Evolutionary conservation across 2,329 filamentous ascomycete genomes (phyloP), one percentile per base, ranked within the genome.

Genomic region (Lachnellula willkommii): DNA sequence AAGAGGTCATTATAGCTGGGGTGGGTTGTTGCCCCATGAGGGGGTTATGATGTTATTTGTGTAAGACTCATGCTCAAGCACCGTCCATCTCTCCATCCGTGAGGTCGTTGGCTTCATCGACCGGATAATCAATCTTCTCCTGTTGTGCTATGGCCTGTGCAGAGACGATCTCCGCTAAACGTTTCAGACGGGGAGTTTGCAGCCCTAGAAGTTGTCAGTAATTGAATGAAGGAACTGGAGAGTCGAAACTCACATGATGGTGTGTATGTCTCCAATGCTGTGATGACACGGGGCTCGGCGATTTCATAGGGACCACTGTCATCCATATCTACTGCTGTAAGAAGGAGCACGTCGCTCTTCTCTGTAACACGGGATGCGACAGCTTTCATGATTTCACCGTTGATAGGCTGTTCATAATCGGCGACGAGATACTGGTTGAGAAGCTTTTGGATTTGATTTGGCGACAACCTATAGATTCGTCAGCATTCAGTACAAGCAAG

Each of bases 331-430:
- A 99, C 92, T 49, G 94, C 91, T 56, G 93, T 88, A 47, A 99
- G 80, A 55, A 99, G 83, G 52, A 99, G 80, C 3, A 97, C 92
- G 66, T 97, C 94, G 67, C 91, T 95, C 85, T 99, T 99, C 77
- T 99, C 94, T 1, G 93, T 97, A 47, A 99, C 94, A 52, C 92
- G 83, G 40, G 91, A 96, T 7, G 95, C 94, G 52, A 99, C 95
- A 7, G 94, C 94, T 77, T 99, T 99, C 94, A 99, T 99, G 70
- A 99, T 99, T 73, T 99, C 94, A 70, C 93, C 94, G 68, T 99
- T 97, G 74, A 99, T 99, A 39, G 94, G 94, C 75, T 97, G 94
- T 75, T 99, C 94, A 73, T 99, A 99, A 74, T 99, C 94, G 58
- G 94, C 94, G 55, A 99, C 93, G 49, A 99, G 83, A 71, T 99